A percentile compares a stretch with the other conserved stretches of the same genome.
Evolutionary conservation across 1,139 yeast genomes (phyloP).

Genomic region (Debaryomyces coudertii): DNA sequence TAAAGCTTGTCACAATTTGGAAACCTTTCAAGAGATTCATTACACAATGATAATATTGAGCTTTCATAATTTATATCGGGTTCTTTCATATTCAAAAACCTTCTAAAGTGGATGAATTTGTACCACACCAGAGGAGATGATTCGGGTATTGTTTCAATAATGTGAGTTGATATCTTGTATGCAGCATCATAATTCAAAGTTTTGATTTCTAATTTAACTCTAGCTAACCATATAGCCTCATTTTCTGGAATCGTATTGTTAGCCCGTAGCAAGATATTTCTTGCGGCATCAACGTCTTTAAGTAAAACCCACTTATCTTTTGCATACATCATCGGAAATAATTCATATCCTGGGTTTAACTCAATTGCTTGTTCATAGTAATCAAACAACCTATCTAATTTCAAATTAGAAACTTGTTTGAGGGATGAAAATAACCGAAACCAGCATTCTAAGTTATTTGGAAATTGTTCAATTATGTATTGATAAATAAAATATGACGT

Average conservation of each 20-base stretch:
- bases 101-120: slow-evolving; percentile 60
- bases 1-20: slow-evolving; percentile 55
- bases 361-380: slow-evolving; percentile 56
- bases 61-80: slow-evolving; percentile 12
- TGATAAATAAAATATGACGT: slow-evolving; percentile 53
- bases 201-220: slow-evolving; percentile 62
- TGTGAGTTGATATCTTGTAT: slow-evolving; percentile 41
- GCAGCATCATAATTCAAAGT: slow-evolving; percentile 45
- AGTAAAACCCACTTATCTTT: slow-evolving; percentile 62
- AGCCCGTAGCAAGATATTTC: slow-evolving; percentile 54
- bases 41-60: slow-evolving; percentile 42
- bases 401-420: slow-evolving; percentile 29
- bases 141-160: slow-evolving; percentile 35
- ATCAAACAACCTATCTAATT: slow-evolving; percentile 38
- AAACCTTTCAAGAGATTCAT: slow-evolving; percentile 49
- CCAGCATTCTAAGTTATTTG: slow-evolving; percentile 61
- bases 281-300: slow-evolving; percentile 54
- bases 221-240: slow-evolving; percentile 71
- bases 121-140: slow-evolving; percentile 59
- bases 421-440: slow-evolving; percentile 50
- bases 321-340: slow-evolving; percentile 70
- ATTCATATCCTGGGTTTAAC: slow-evolving; percentile 50
- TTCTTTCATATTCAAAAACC: slow-evolving; percentile 30
- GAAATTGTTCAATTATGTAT: slow-evolving; percentile 48
- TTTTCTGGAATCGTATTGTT: slow-evolving; percentile 40